Evolutionary conservation across 305 asterid genomes (phyloP).

Genomic region (Plantago coronopus): DNA sequence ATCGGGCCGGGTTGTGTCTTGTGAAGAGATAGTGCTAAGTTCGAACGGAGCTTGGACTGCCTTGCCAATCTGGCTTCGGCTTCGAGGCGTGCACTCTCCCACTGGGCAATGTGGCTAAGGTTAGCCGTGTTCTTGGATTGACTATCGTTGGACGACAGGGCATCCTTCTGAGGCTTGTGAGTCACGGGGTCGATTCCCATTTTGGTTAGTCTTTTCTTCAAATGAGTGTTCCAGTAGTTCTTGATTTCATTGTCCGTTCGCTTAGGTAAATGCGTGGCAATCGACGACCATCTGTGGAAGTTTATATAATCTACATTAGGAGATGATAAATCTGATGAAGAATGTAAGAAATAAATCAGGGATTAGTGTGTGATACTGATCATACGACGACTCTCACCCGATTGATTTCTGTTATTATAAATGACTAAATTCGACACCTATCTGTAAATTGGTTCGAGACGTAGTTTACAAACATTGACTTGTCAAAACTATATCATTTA

Average conservation of each 20-base stretch:
- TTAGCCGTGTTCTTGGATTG: slow-evolving; percentile 55
- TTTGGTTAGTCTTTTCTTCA: slow-evolving; percentile 48
- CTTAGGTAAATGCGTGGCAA: slow-evolving; percentile 52
- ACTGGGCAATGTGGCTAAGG: slow-evolving; percentile 96
- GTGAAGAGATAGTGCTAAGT: slow-evolving; percentile 15
- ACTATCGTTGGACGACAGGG: slow-evolving; percentile 38
- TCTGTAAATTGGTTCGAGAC: no score
- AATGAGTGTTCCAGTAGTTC: slow-evolving; percentile 57
- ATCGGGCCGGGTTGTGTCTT: slow-evolving; percentile 31
- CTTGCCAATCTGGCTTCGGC: slow-evolving; percentile 78
- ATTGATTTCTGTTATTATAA: no score
- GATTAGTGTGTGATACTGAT: no score
- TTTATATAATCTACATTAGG: slow-evolving; percentile 9
- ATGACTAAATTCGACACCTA: no score
- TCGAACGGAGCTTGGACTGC: slow-evolving; percentile 64
- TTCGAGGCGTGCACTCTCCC: slow-evolving; percentile 93
- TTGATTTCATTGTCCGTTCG: slow-evolving; percentile 56
- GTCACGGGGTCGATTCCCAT: slow-evolving; percentile 57
- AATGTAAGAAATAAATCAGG: no score
- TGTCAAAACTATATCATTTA: not conserved
- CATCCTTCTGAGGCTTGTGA: slow-evolving; percentile 47
- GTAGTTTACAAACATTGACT: not conserved
- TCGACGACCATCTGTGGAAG: slow-evolving; percentile 53
- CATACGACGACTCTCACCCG: no score
- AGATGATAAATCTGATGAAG: no score